Percentiles rank a stretch among this genome's conserved stretches.
Conservation (phyloP, 805 yeast genomes). For the Metschnikowia santaceciliae region DNA sequence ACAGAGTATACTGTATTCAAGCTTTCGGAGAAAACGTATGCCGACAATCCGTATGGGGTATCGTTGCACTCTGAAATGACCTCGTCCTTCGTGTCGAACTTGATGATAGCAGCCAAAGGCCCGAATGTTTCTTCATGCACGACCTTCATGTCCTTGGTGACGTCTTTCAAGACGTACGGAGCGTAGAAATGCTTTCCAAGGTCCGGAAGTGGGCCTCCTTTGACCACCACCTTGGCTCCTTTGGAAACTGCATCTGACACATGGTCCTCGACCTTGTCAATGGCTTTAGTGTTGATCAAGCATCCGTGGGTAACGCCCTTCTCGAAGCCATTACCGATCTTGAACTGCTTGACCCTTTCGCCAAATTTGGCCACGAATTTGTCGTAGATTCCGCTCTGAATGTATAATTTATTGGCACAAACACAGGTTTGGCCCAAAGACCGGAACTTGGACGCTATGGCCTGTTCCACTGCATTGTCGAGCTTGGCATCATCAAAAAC, state of each 20-base stretch:
- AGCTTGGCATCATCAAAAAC: conserved; percentile 72
- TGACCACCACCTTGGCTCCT: conserved; percentile 49
- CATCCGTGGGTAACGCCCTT: conserved; percentile 52
- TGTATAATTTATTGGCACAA: conserved; percentile 68
- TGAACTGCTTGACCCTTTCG: conserved; percentile 37
- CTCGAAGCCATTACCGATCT: conserved; percentile 55
- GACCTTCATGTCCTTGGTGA: conserved; percentile 48
- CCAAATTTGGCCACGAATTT: conserved; percentile 50
- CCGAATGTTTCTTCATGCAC: conserved; percentile 61
- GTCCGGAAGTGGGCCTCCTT: conserved; percentile 51
- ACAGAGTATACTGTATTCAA: conserved; percentile 48
- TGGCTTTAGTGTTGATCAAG: conserved; percentile 47
- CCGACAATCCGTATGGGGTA: conserved; percentile 54
- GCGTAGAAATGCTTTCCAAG: conserved; percentile 50
- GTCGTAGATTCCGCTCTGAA: conserved; percentile 64
- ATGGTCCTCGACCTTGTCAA: conserved; percentile 53
- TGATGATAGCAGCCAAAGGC: conserved; percentile 55
- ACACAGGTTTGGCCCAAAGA: conserved; percentile 81
- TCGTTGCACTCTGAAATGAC: conserved; percentile 53
- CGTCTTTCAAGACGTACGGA: conserved; percentile 52
- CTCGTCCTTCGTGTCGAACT: conserved; percentile 51
- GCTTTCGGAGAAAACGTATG: conserved; percentile 54
- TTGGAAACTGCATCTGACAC: conserved; percentile 49
- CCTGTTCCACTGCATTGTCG: conserved; percentile 62
- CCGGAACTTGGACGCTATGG: conserved; percentile 65